phyloP scores from a whole-genome alignment of 148 eudicot genomes.

The Rhododendron kiyosumense region DNA sequence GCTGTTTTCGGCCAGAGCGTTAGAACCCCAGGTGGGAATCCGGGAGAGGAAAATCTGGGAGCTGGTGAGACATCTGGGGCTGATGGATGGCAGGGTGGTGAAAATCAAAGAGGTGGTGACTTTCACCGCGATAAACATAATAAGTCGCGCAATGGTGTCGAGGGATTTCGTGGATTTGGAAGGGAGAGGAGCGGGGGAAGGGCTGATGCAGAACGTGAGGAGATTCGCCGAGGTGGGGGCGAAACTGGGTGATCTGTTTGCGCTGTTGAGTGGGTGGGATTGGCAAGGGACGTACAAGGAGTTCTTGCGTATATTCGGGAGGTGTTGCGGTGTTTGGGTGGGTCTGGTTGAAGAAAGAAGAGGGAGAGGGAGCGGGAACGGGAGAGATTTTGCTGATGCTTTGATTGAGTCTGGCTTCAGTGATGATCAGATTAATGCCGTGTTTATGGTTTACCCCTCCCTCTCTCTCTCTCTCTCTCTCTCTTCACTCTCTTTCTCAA shows the following conservation, averaged over 20 bases:
- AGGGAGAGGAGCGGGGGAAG: background rate
- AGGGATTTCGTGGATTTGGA: background rate
- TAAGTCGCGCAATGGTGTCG: background rate
- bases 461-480: background rate
- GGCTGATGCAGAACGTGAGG: background rate
- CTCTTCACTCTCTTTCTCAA: background rate
- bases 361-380: background rate
- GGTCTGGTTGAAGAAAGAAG: slow-evolving; percentile 9
- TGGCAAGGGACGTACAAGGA: background rate
- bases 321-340: background rate
- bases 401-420: background rate
- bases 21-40: slow-evolving; percentile 2
- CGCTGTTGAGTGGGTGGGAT: background rate
- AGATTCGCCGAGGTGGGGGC: background rate
- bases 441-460: background rate
- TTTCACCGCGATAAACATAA: background rate
- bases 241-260: background rate
- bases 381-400: background rate
- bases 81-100: background rate
- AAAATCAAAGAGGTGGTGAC: background rate
- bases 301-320: background rate
- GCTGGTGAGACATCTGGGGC: background rate
- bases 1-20: background rate
- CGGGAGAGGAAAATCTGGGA: slow-evolving; percentile 9
- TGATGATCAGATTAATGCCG: background rate